Evolutionary conservation across 2,329 filamentous ascomycete species (phyloP), one percentile per base, ranked within the genome.

Genomic region (Blumeria graminis): DNA sequence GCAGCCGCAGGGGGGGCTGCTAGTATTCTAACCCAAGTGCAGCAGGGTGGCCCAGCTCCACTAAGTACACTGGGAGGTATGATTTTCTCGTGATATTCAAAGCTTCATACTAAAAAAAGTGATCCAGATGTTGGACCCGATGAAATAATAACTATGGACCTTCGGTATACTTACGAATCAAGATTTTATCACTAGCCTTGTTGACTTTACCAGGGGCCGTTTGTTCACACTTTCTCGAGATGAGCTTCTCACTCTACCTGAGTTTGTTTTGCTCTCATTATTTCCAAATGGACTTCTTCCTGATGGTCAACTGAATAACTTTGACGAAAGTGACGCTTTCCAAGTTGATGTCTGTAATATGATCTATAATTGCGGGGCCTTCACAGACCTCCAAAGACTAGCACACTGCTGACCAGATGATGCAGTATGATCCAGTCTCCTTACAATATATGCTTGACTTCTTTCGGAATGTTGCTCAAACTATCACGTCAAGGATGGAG

Each of bases 401-500:
- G 56, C 54, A 66, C 63, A 70, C 68, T 68, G 67, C 70, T 73
- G 64, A 72, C 69, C 63, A 61, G 62, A 63, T 58, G 61, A 61
- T 70, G 63, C 72, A 98, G 92, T 98, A 96, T 72, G 92, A 98
- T 69, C 90, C 92, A 28, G 82, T 82, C 56, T 96, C 90, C 52
- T 78, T 98, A 56, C 88, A 96, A 71, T 98, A 96, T 72, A 98
- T 98, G 92, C 79, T 98, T 61, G 90, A 95, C 65, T 98, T 98
- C 71, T 98, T 98, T 74, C 84, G 92, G 61, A 82, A 82, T 62
- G 90, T 98, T 60, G 92, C 92, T 56, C 88, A 95, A 70, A 92
- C 89, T n/a, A 96, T 98, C 62, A 87, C 86, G 9, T 76, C 79
- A 45, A 80, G 86, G 60, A 72, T 77, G 14, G 74, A 76, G 34